Conservation (phyloP, 164 flowering plant species). For the Vitis cinerea region DNA sequence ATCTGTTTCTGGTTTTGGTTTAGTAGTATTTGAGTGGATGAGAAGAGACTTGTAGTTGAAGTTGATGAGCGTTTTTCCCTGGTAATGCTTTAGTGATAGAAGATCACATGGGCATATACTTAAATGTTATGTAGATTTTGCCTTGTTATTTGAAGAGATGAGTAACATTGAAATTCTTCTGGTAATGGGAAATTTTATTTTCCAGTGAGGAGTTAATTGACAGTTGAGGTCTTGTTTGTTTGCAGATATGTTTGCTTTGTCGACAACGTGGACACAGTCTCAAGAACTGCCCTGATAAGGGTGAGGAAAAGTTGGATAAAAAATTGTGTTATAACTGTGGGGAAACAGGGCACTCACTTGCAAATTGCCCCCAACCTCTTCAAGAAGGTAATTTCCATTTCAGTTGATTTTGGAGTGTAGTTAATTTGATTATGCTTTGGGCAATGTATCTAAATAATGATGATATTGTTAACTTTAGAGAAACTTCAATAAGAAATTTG, state of each 20-base stretch:
- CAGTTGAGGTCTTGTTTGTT: not conserved
- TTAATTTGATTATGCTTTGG: not conserved
- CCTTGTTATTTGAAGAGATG: not conserved
- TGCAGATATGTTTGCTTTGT: constrained; percentile 88
- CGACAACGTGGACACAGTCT: constrained; percentile 84
- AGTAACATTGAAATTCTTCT: constrained; percentile 1
- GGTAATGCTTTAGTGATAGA: too few relatives aligned
- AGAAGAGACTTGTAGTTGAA: not conserved
- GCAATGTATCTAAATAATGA: not conserved
- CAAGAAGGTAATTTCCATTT: constrained; percentile 62
- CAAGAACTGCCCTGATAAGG: constrained; percentile 77
- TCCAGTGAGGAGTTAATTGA: constrained; percentile 1
- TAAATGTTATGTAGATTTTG: not conserved
- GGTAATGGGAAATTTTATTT: not conserved
- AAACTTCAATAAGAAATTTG: not conserved
- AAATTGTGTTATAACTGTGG: constrained; percentile 93
- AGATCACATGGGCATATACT: not conserved
- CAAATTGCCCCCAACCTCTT: constrained; percentile 65
- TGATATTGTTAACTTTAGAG: not conserved
- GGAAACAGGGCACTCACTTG: constrained; percentile 70
- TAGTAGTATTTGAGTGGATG: not conserved
- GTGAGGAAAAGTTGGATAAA: constrained; percentile 41
- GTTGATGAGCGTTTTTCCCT: too few relatives aligned
- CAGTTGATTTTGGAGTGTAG: not conserved
- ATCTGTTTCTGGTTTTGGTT: not conserved